A percentile compares a stretch with the other conserved stretches of the same genome.
Conservation (phyloP, 2,329 filamentous ascomycete genomes). For the Phaeosphaeriaceae sp. region DNA sequence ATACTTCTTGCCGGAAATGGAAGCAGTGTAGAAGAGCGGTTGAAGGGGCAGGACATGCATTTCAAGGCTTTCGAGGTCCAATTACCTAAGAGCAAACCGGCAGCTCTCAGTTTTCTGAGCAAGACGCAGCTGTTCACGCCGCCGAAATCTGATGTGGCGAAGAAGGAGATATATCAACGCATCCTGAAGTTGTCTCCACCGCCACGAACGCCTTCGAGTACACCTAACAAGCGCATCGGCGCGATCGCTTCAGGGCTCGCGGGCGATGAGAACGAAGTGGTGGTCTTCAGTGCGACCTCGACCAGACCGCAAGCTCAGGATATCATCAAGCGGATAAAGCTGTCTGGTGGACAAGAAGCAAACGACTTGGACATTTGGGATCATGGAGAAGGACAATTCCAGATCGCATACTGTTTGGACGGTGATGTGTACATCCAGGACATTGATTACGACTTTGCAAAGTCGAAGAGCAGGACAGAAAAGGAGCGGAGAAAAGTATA, state of each 20-base stretch:
- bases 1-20: slow-evolving; percentile 74
- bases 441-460: slow-evolving; percentile 58
- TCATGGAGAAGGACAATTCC: slow-evolving; percentile 67
- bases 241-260: slow-evolving; percentile 81
- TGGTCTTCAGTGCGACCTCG: slow-evolving; percentile 75
- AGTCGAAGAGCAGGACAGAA: slow-evolving; percentile 46
- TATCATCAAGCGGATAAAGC: slow-evolving; percentile 60
- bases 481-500: slow-evolving; percentile 38
- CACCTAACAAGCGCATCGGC: slow-evolving; percentile 69
- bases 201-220: slow-evolving; percentile 51
- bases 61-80: slow-evolving; percentile 76
- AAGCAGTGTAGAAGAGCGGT: slow-evolving; percentile 74
- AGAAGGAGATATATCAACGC: slow-evolving; percentile 67
- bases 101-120: slow-evolving; percentile 55
- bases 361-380: slow-evolving; percentile 75
- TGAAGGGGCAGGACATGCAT: slow-evolving; percentile 82
- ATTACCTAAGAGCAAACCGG: slow-evolving; percentile 56
- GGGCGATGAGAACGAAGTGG: slow-evolving; percentile 73
- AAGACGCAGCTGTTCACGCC: slow-evolving; percentile 60
- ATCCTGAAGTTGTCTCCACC: slow-evolving; percentile 64
- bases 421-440: slow-evolving; percentile 74
- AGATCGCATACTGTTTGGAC: slow-evolving; percentile 80
- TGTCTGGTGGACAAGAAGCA: slow-evolving; percentile 63
- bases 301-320: slow-evolving; percentile 56
- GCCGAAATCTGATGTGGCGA: slow-evolving; percentile 46